Evolutionary conservation across 2,329 filamentous ascomycete species (phyloP), one percentile per base, ranked within the genome.

Genomic region (Chaetomiaceae sp.): DNA sequence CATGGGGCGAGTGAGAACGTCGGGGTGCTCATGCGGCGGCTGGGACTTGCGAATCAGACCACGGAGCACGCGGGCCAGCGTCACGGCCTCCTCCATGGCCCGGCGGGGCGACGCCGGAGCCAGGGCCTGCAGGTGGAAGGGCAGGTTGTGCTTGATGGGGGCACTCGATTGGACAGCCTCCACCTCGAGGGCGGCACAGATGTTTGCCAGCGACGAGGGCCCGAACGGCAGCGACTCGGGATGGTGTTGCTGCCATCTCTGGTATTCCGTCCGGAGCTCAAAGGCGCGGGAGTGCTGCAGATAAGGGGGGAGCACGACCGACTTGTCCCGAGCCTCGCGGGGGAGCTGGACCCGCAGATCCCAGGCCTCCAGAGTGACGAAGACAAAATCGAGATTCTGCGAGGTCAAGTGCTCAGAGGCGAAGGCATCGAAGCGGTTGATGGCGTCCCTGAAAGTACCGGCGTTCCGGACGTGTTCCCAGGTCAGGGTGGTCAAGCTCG

Each of bases 381-480:
- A 99, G 58, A 95, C 91, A 68, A 99, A 99, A 65, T 96, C 92
- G 66, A 93, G 82, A 68, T 95, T 93, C 71, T 95, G 91, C 59
- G 84, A 85, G 48, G 89, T 83, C 62, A 99, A 76, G 68, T 96
- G 89, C 72, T 99, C 92, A 62, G 86, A 86, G 65, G 90, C 90
- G 70, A 96, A 99, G 57, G 85, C 79, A 71, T 96, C 91, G 73
- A 99, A 96, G 62, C 89, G 88, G 72, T 87, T 89, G 74, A 99
- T 87, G 61, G 93, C 93, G 73, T 97, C 93, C 63, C 92, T 86
- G 82, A 97, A 99, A 61, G 90, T 92, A 61, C 93, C 93, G 68
- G 93, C 92, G 70, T 92, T 95, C 68, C 92, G 87, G 68, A 99
- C 93, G 75, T 99, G 92, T 71, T 99, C 93, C 93, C 93, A 99